phyloP scores from a whole-genome alignment of 345 rosid genomes.

The Camelina neglecta region DNA sequence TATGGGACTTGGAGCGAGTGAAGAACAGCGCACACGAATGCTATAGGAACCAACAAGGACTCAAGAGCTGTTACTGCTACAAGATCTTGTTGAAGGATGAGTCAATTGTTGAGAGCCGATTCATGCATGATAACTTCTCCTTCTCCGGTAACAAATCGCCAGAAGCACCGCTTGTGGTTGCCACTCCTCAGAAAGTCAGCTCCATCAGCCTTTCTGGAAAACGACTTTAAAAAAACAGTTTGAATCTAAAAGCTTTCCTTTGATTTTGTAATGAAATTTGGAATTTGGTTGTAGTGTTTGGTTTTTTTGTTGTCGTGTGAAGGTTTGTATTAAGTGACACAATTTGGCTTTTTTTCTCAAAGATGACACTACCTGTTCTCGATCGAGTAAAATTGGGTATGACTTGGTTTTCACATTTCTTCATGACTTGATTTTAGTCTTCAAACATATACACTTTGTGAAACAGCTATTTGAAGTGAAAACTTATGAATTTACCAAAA shows the following conservation, averaged over 20 bases:
- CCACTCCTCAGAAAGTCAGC: slow-evolving; percentile 94
- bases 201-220: slow-evolving; percentile 89
- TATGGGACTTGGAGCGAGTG: slow-evolving; percentile 97
- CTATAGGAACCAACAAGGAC: slow-evolving; percentile 87
- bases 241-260: slow-evolving; percentile 13
- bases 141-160: slow-evolving; percentile 62
- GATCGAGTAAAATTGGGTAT: slow-evolving; percentile 2
- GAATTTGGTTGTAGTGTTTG: slow-evolving; percentile 30
- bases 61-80: slow-evolving; percentile 95
- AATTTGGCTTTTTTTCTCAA: slow-evolving; percentile 18
- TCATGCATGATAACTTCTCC: slow-evolving; percentile 92
- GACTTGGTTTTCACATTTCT: slow-evolving; percentile 27
- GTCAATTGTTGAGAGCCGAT: slow-evolving; percentile 87
- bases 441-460: not conserved
- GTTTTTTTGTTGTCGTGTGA: slow-evolving; percentile 18
- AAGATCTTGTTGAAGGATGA: slow-evolving; percentile 92
- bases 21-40: slow-evolving; percentile 88
- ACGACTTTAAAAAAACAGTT: slow-evolving; percentile 38
- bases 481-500: not conserved
- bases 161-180: slow-evolving; percentile 95
- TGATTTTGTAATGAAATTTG: slow-evolving; percentile 34
- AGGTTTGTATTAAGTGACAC: slow-evolving; percentile 16
- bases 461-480: not conserved
- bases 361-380: not conserved
- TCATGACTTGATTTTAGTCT: not conserved